Base-by-base conservation (phyloP, 1,139 yeast genomes). In the Arxiozyma slooffiae region DNA sequence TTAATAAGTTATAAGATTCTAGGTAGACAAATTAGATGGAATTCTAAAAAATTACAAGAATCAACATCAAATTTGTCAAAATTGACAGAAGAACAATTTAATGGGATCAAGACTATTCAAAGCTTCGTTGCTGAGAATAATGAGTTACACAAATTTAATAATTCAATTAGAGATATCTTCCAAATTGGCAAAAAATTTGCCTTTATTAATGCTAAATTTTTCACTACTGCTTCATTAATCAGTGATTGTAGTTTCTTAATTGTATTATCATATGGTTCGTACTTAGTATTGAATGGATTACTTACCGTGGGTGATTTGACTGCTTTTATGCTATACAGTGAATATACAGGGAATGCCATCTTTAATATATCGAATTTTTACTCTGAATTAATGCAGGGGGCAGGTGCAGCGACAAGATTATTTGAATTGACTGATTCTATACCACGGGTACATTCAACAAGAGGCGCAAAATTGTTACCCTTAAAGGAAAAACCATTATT, bases 371-470 rank as follows among this genome's bases (percentile, higher is more conserved):
- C 96, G 0, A 84, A 85, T 54, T 90, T 90, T 65, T 90, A 89
- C 63, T 84, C 96, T 1, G 97, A 92, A 64, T 71, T 90, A 53
- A 90, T 92, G 95, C 92, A 90, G 70, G 97, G 97, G 47, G 84
- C 90, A 7, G 98, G 98, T 54, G 97, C 97, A 0, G 94, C 97
- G 0, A 85, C 95, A 50, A 76, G 98, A 55, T 72, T 92, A 50
- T 92, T 92, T 70, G 97, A 92, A 67, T 73, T 92, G 47, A 77
- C 84, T 48, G 96, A 89, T 58, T 78, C 84, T 66, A 71, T 80
- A 52, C 92, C 96, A 2, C 63, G 69, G 30, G 87, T 90, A 44
- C 73, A 78, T 38, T 79, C 88, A 14, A 76, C 84, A 3, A 60
- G 70, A 38, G 97, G 97, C 26, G 57, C 64, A 21, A 75, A 72